These are phyloP conservation scores for Mixia osmundae DNA, from an alignment of 1,284 basidiomycete genomes.

Conservation along the genomic window DNA sequence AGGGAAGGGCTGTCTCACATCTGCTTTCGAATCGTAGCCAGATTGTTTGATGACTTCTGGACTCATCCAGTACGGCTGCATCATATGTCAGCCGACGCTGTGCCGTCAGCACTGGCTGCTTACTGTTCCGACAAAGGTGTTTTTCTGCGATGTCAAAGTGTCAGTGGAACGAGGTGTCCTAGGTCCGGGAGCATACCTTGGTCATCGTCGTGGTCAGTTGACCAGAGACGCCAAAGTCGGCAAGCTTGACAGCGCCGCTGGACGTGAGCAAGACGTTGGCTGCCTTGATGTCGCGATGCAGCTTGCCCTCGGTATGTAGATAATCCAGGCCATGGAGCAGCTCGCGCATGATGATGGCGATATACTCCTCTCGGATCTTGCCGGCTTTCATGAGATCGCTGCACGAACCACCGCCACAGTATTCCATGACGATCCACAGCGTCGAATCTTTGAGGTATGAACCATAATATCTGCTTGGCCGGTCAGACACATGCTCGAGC, in stretches of 20 bases:
- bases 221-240: slow-evolving; percentile 97
- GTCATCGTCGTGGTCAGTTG: slow-evolving; percentile 45
- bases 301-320: slow-evolving; percentile 81
- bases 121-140: slow-evolving; percentile 78
- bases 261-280: slow-evolving; percentile 87
- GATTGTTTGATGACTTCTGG: slow-evolving; percentile 99
- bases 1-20: slow-evolving; percentile 60
- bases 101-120: slow-evolving; percentile 10
- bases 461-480: slow-evolving; percentile 63
- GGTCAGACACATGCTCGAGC: no score
- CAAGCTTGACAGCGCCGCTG: slow-evolving; percentile 89
- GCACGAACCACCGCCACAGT: slow-evolving; percentile 32
- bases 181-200: no score
- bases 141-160: no score
- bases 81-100: not conserved
- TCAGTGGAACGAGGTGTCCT: no score
- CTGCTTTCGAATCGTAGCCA: slow-evolving; percentile 94
- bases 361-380: slow-evolving; percentile 90
- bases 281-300: slow-evolving; percentile 96
- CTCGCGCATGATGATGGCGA: slow-evolving; percentile 86
- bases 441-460: slow-evolving; percentile 83
- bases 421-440: slow-evolving; percentile 99
- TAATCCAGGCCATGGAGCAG: slow-evolving; percentile 81
- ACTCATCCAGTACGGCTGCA: slow-evolving; percentile 80
- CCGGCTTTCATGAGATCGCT: slow-evolving; percentile 71